Evolutionary conservation across 306 rosid genomes (phyloP), one percentile per base, ranked within the genome.

Genomic region (Myrica gale): DNA sequence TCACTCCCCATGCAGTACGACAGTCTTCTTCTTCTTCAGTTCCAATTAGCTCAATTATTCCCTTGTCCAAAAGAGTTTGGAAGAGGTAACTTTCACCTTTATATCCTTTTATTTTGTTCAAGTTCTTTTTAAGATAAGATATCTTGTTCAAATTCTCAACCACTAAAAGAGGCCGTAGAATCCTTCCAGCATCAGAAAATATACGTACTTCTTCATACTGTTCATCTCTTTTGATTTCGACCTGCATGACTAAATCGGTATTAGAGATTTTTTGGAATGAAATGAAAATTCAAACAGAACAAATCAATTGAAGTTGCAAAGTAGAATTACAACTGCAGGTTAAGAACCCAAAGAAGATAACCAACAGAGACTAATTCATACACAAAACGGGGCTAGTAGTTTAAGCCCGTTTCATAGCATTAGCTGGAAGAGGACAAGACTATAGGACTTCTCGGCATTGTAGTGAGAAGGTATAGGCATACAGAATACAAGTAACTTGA

Each of bases 11-110:
- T 16, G 98, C 99, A 48, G 87, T 85, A 8, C 82, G 68, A 68
- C 97, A 96, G 71, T 96, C 99, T 81, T 96, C 99, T 79, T 96
- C 98, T 87, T 96, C 99, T 84, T 96, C 99, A 9, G 96, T 82
- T 70, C 99, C 99, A 69, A 96, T 76, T 63, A 96, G 85, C 80
- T 92, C 99, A 65, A 96, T 76, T 46, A 92, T 84, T 62, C 99
- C 99, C 74, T 78, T 84, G 48, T 96, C 84, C 48, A 96, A 78
- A 67, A 92, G 89, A 75, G 86, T 80, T 68, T 63, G 84, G 81
- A 96, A 92, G 19, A 92, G 69, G 68, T 71, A 68, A 52, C 77
- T 81, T 44, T 78, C 90, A 37, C 84, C 88, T 71, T 92, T 92
- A 47, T 77, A 75, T 55, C 78, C 81, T 76, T 85, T 85, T 23